Conservation (phyloP, 2,329 filamentous ascomycete species). For the Paradendryphiella salina region DNA sequence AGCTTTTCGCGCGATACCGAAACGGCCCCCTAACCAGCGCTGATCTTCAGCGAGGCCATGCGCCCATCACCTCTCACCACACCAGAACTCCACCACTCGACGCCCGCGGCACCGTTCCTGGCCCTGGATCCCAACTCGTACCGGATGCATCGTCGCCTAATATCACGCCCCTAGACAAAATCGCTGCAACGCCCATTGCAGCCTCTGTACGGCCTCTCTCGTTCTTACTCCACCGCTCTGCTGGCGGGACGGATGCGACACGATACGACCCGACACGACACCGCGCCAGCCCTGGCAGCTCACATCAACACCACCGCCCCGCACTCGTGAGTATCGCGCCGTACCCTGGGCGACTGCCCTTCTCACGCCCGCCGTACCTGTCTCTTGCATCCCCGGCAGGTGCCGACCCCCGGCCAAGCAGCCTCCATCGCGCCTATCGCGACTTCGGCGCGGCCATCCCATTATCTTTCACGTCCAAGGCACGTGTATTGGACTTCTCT, state of each 20-base stretch:
- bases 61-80: constrained; percentile 35
- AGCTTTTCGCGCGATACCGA: constrained; percentile 29
- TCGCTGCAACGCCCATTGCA: constrained; percentile 30
- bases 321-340: constrained; percentile 31
- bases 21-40: constrained; percentile 27
- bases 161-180: constrained; percentile 26
- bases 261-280: constrained; percentile 29
- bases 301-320: constrained; percentile 15
- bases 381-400: constrained; percentile 34
- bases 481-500: constrained; percentile 3
- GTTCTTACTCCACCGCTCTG: constrained; percentile 27
- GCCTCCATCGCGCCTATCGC: constrained; percentile 26
- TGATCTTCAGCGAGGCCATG: constrained; percentile 29
- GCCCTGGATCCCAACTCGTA: constrained; percentile 29
- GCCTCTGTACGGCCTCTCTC: constrained; percentile 19
- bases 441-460: constrained; percentile 23
- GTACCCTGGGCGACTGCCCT: constrained; percentile 20
- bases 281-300: constrained; percentile 32
- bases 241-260: constrained; percentile 45
- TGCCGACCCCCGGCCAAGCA: constrained; percentile 25
- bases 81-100: constrained; percentile 27
- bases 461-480: constrained; percentile 9
- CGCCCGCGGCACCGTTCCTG: constrained; percentile 30
- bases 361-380: constrained; percentile 18
- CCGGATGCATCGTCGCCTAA: constrained; percentile 36